Evolutionary conservation across 345 rosid genomes (phyloP), one percentile per base, ranked within the genome.

Genomic region (Cardamine occulta): DNA sequence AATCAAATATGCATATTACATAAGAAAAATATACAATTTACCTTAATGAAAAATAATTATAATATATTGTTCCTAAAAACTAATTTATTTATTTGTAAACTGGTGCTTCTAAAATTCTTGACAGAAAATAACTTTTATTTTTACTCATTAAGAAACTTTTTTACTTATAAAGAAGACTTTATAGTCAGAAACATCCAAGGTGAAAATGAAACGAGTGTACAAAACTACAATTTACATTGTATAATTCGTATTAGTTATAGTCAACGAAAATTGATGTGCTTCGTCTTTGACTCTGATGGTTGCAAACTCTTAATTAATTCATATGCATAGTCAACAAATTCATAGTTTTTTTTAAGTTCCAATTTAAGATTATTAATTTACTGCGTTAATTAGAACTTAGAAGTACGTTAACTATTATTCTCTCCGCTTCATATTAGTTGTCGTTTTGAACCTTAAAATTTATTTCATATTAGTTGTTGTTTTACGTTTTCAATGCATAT

Each of bases 171-270:
- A 18, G 58, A 59, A 49, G 53, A 72, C 62, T 49, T 37, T 4
- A 29, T 29, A 58, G 8, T 31, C 57, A 29, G 5, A 58, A 60
- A 60, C 68, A 60, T 72, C 23, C 37, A 45, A 59, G 47, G 34
- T n/a, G 62, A 63, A 52, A 62, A 63, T 10, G 37, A 63, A 52
- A 28, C 2, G 63, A 13, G 34, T 63, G 17, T 26, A 37, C 68
- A 35, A 63, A 54, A 9, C 62, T 39, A 35, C 35, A 37, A 37
- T 42, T 52, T 26, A 52, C 63, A 54, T 52, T 14, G 34, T 14
- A 53, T 14, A 53, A 21, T 44, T 55, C 39, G 56, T 32, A 39
- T 29, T 29, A 55, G 0, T 13, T 13, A 13, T 18, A 18, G 51
- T 65, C 63, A 63, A 65, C 4, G 11, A 17, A 26, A 21, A 1